Evolutionary conservation across 1,139 yeast species (phyloP).

Genomic region (Martiniozyma asiatica): DNA sequence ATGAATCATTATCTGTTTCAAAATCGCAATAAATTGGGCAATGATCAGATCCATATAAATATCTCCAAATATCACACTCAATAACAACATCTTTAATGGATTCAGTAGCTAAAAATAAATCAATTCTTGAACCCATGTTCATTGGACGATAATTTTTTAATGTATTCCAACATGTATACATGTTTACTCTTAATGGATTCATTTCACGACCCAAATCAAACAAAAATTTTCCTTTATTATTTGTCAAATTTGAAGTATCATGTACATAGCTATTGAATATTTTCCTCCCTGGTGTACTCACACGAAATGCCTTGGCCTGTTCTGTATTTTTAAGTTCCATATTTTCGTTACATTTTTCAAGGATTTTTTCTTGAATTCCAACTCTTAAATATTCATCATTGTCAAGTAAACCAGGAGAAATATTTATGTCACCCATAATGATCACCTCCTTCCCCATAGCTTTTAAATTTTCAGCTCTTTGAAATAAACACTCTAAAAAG

Average conservation of each 20-base stretch:
- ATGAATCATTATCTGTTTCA: conserved; percentile 15
- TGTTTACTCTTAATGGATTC: conserved; percentile 45
- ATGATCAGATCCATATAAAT: conserved; percentile 79
- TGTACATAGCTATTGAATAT: conserved; percentile 14
- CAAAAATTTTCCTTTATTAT: conserved; percentile 9
- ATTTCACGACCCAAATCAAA: conserved; percentile 53
- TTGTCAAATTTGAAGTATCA: conserved; percentile 17
- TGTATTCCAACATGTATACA: conserved; percentile 94
- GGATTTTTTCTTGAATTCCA: conserved; percentile 21
- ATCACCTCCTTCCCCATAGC: conserved; percentile 52
- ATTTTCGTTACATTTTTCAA: conserved; percentile 11
- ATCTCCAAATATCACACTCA: conserved; percentile 56
- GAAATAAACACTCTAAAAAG: conserved; percentile 47
- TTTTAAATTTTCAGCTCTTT: conserved; percentile 45
- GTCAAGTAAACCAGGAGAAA: conserved; percentile 69
- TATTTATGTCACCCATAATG: conserved; percentile 81
- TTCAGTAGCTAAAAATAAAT: conserved; percentile 47
- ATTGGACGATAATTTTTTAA: conserved; percentile 64
- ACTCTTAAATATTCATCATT: conserved; percentile 59
- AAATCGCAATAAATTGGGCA: conserved; percentile 82
- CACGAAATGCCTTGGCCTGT: conserved; percentile 21
- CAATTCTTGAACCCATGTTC: conserved; percentile 84
- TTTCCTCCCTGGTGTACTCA: conserved; percentile 14
- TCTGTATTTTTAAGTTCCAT: conserved; percentile 33
- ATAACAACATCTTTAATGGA: conserved; percentile 25